These are phyloP conservation scores for Cladosporium sp. DNA, from an alignment of 2,329 filamentous ascomycete genomes.

Conservation along the genomic window DNA sequence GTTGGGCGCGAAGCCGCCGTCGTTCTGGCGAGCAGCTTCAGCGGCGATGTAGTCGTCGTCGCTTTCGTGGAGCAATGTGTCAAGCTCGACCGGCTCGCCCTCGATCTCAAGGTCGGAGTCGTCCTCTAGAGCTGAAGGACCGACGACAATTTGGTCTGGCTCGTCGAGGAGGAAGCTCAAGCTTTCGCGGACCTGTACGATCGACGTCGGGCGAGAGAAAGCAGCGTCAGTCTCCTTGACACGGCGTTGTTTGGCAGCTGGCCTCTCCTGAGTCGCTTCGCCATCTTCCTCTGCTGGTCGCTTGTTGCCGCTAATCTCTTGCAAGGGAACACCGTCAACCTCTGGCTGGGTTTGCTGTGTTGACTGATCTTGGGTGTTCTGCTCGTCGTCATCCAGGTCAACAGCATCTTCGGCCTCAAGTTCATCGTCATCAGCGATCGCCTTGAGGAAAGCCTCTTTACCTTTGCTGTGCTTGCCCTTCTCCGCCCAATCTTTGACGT, in stretches of 20 bases:
- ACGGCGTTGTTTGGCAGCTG: slow-evolving; percentile 35
- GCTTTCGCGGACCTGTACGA: slow-evolving; percentile 80
- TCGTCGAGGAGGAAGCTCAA: slow-evolving; percentile 81
- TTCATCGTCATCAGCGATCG: slow-evolving; percentile 78
- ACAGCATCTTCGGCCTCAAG: slow-evolving; percentile 63
- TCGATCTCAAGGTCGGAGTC: slow-evolving; percentile 42
- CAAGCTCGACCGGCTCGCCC: slow-evolving; percentile 23
- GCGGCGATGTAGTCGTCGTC: slow-evolving; percentile 51
- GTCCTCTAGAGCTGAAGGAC: slow-evolving; percentile 52
- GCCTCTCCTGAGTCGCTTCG: slow-evolving; percentile 42
- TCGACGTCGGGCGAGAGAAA: slow-evolving; percentile 66
- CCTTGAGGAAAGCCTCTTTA: slow-evolving; percentile 84
- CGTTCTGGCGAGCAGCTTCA: slow-evolving; percentile 34
- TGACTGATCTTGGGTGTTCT: slow-evolving; percentile 40
- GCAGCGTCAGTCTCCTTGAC: slow-evolving; percentile 40
- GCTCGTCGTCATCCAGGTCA: slow-evolving; percentile 64
- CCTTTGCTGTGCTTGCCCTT: slow-evolving; percentile 55
- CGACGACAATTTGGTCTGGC: slow-evolving; percentile 38
- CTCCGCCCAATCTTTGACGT: slow-evolving; percentile 74
- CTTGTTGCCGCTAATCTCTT: slow-evolving; percentile 37
- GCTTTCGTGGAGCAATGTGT: slow-evolving; percentile 51
- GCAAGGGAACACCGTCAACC: slow-evolving; percentile 24
- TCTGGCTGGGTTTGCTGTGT: slow-evolving; percentile 32
- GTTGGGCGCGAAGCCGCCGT: slow-evolving; percentile 37
- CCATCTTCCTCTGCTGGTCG: slow-evolving; percentile 26